Evolutionary conservation across 2,329 filamentous ascomycete genomes (phyloP), one percentile per base, ranked within the genome.

Genomic region (Diaporthe amygdali): DNA sequence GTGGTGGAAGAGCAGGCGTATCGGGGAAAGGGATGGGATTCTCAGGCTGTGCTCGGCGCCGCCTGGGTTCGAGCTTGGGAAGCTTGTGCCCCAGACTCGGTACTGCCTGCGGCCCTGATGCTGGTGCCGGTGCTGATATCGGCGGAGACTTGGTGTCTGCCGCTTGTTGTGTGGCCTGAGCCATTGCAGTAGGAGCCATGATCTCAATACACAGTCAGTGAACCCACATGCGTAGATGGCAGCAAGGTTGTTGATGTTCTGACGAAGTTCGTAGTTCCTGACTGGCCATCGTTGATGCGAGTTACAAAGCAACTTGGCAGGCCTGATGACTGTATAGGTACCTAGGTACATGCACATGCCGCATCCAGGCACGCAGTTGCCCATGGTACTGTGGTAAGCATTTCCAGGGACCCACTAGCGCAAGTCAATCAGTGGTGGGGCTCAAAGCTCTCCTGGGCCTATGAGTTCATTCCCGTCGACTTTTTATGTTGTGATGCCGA

Each of bases 1-100:
- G 91, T 56, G 90, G 81, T 41, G 94, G 91, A 10, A 98, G 87
- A 47, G 86, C 79, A 59, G 95, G 95, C 34, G 95, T 97, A 75
- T 89, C 86, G 72, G 95, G 95, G 55, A 93, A 86, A 73, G 94
- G 92, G 32, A 84, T 82, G 34, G 86, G 83, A 76, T 90, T 92
- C 54, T 86, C 79, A 34, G 86, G 81, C 73, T 84, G 80, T 72
- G 83, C 78, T 72, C 87, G 85, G 72, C 88, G 87, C 72, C 86
- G 86, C 71, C 92, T 89, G 37, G 92, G 90, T 77, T 92, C 88
- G 72, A 94, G 86, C 78, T 90, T 93, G 39, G 92, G 92, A 51
- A 94, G 87, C 72, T 84, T 86, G 76, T 89, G 83, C 77, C 86
- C 88, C 34, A 90, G 82, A 76, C 86, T 84, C 20, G 87, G 85